Percentiles rank a stretch among this genome's conserved stretches.
These are phyloP conservation scores for Stenogyne calaminthoides DNA, from an alignment of 305 asterid genomes.

Conservation along the genomic window DNA sequence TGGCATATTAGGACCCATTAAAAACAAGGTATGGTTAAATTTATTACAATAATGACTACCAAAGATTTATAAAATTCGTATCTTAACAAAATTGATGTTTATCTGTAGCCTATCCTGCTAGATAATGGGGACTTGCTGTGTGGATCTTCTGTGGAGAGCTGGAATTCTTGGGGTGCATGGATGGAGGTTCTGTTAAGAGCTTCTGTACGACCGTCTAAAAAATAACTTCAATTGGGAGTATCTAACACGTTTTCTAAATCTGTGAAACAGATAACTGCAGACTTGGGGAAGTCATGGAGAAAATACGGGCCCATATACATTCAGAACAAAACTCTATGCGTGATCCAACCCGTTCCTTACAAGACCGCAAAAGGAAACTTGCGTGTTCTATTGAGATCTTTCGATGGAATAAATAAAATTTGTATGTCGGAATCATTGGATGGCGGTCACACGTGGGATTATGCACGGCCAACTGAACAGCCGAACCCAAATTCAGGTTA, in stretches of 20 bases:
- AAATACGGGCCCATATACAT: constrained; percentile 89
- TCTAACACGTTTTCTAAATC: constrained; percentile 21
- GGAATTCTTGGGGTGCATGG: constrained; percentile 99
- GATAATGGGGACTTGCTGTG: constrained; percentile 84
- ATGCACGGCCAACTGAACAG: constrained; percentile 65
- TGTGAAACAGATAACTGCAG: constrained; percentile 64
- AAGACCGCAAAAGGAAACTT: constrained; percentile 73
- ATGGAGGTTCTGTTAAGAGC: constrained; percentile 61
- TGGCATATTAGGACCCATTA: constrained; percentile 90
- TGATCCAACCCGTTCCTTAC: constrained; percentile 91
- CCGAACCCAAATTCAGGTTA: constrained; percentile 96
- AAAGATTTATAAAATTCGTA: background rate
- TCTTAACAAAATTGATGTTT: background rate
- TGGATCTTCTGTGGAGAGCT: constrained; percentile 97
- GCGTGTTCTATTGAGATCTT: constrained; percentile 80
- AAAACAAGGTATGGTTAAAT: constrained; percentile 62
- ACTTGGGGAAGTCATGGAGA: constrained; percentile 77
- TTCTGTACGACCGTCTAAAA: background rate
- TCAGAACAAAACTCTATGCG: constrained; percentile 56
- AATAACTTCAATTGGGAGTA: background rate
- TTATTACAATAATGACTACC: constrained; percentile 3
- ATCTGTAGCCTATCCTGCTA: constrained; percentile 74
- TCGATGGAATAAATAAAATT: constrained; percentile 55
- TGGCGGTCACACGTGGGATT: constrained; percentile 86
- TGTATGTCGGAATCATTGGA: constrained; percentile 85